These are phyloP conservation scores for Vanrija sp. DNA, from an alignment of 1,284 basidiomycete species.

Conservation along the genomic window DNA sequence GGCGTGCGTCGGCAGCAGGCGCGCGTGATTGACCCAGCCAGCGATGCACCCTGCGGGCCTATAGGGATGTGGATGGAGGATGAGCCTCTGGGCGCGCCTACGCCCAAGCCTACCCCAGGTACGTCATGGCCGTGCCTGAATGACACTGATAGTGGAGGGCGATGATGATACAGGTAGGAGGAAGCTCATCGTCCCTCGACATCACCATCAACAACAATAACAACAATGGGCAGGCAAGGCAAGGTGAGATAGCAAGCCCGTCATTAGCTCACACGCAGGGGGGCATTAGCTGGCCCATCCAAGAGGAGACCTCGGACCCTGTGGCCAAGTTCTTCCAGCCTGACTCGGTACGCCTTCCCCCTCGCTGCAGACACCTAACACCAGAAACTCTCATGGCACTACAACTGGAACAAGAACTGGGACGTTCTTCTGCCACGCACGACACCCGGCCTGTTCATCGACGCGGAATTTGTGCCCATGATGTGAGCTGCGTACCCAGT, in stretches of 20 bases:
- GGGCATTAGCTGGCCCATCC: constrained; percentile 42
- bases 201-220: background rate
- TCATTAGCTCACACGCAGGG: constrained; percentile 17
- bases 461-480: constrained; percentile 46
- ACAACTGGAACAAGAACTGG: constrained; percentile 48
- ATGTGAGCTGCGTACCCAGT: constrained; percentile 26
- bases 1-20: too few relatives aligned
- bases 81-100: too few relatives aligned
- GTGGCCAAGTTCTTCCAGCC: constrained; percentile 38
- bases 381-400: constrained; percentile 39
- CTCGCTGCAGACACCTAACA: background rate
- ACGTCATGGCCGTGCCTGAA: too few relatives aligned
- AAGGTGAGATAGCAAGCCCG: background rate
- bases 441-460: constrained; percentile 23
- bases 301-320: constrained; percentile 39
- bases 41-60: too few relatives aligned
- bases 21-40: too few relatives aligned
- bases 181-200: background rate
- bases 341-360: constrained; percentile 27
- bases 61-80: too few relatives aligned
- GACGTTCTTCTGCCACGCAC: constrained; percentile 30
- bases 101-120: too few relatives aligned
- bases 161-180: background rate
- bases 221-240: too few relatives aligned
- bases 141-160: too few relatives aligned